Conservation (phyloP, 192 early-diverging fungal genomes). For the Paraglomus occultum region DNA sequence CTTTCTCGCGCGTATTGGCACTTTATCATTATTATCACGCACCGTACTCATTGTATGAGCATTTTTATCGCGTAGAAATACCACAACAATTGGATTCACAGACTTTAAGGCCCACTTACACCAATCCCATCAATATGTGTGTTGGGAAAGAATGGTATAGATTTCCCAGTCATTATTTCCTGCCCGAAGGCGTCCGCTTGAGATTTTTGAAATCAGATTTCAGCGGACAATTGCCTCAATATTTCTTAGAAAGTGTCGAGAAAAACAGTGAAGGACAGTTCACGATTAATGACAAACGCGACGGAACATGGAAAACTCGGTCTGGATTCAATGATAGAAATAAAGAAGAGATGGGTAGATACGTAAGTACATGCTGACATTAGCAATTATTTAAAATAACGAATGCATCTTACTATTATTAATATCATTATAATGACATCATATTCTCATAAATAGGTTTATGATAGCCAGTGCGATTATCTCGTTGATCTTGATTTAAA, state of each 20-base stretch:
- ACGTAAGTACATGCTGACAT: conserved; percentile 45
- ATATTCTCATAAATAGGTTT: conserved; percentile 40
- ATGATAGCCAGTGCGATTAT: conserved; percentile 56
- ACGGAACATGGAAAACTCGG: conserved; percentile 41
- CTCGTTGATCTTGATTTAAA: conserved; percentile 58
- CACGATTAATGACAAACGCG: not conserved
- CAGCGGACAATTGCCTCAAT: conserved; percentile 78
- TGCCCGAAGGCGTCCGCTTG: conserved; percentile 70
- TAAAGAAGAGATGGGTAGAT: conserved; percentile 55
- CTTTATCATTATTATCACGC: conserved; percentile 72
- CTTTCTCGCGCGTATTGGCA: conserved; percentile 68
- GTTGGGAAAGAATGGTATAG: conserved; percentile 95
- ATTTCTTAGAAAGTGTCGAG: conserved; percentile 56
- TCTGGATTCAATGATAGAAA: conserved; percentile 68
- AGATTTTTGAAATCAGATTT: conserved; percentile 71
- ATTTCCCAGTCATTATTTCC: conserved; percentile 89
- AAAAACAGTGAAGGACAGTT: conserved; percentile 11
- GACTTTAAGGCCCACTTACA: conserved; percentile 28
- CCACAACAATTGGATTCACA: conserved; percentile 33
- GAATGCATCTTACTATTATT: conserved; percentile 13
- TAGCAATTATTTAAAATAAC: no score
- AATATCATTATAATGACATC: not conserved
- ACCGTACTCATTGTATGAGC: conserved; percentile 63
- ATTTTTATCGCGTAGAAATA: conserved; percentile 38
- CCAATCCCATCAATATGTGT: conserved; percentile 56